Conservation (phyloP, 2,329 filamentous ascomycete species). For the Plectosphaerella plurivora region DNA sequence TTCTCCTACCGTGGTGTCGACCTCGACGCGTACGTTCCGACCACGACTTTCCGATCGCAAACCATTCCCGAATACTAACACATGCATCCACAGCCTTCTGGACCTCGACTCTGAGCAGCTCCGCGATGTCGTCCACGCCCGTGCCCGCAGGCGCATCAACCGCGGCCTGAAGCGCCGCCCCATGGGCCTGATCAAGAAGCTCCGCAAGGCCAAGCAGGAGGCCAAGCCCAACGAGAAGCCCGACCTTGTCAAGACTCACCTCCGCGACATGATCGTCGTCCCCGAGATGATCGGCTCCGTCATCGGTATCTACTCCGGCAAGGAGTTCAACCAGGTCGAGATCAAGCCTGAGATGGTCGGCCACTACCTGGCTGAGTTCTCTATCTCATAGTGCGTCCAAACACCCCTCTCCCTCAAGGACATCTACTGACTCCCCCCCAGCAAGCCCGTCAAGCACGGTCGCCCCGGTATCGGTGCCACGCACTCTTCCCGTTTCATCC, state of each 20-base stretch:
- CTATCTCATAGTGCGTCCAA: constrained; percentile 91
- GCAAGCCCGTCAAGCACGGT: constrained; percentile 99
- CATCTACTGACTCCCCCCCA: constrained; percentile 50
- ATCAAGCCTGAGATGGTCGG: constrained; percentile 99
- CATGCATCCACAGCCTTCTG: constrained; percentile 66
- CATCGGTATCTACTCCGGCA: constrained; percentile 98
- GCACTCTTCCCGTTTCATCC: constrained; percentile 99
- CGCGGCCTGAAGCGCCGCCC: constrained; percentile 99
- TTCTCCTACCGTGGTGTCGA: constrained; percentile 99
- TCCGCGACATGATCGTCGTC: constrained; percentile 99
- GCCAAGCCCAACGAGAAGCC: constrained; percentile 99
- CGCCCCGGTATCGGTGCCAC: constrained; percentile 99
- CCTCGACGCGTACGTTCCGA: constrained; percentile 85
- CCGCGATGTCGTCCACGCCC: constrained; percentile 98
- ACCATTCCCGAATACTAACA: not conserved
- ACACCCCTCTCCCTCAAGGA: not conserved
- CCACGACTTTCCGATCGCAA: constrained; percentile 18
- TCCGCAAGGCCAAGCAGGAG: constrained; percentile 99
- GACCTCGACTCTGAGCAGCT: constrained; percentile 98
- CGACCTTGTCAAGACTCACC: constrained; percentile 97
- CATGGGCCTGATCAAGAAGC: constrained; percentile 99
- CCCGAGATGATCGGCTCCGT: constrained; percentile 99
- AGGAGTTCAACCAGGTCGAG: constrained; percentile 99
- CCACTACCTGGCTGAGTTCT: constrained; percentile 99
- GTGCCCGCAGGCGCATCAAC: constrained; percentile 98